These are phyloP conservation scores for Ophiostoma himal-ulmi DNA, from an alignment of 2,329 filamentous ascomycete species.

Conservation along the genomic window DNA sequence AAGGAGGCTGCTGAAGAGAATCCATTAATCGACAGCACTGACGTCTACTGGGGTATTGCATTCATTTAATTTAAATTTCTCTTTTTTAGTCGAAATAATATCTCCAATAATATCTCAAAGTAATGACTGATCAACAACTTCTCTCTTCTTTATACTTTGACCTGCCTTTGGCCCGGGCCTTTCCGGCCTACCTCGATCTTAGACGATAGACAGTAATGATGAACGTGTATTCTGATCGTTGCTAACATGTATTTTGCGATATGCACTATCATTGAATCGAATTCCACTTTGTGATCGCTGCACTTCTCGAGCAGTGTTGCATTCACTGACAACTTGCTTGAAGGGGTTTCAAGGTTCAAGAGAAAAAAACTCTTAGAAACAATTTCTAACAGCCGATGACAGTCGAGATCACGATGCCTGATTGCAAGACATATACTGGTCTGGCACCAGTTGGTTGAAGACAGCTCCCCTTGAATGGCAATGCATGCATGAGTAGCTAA, in stretches of 20 bases:
- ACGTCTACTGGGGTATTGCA: neutral
- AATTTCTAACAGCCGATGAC: too few species aligned
- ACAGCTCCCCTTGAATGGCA: too few species aligned
- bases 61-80: neutral
- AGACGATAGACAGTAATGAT: neutral
- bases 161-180: neutral
- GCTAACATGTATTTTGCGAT: neutral
- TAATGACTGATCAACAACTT: neutral
- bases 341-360: neutral
- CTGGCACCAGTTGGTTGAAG: too few species aligned
- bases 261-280: neutral
- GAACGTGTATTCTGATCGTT: neutral
- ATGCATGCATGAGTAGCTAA: neutral
- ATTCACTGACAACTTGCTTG: neutral
- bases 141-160: neutral
- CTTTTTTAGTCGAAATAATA: neutral
- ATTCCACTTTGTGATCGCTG: neutral
- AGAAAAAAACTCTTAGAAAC: neutral
- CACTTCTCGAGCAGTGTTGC: neutral
- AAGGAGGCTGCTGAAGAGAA: neutral
- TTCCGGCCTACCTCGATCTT: neutral
- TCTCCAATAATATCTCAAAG: neutral
- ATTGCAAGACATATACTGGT: neutral
- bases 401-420: neutral
- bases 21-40: neutral